These are phyloP conservation scores for Plectranthus barbatus DNA, from an alignment of 257 asterid genomes.

Conservation along the genomic window DNA sequence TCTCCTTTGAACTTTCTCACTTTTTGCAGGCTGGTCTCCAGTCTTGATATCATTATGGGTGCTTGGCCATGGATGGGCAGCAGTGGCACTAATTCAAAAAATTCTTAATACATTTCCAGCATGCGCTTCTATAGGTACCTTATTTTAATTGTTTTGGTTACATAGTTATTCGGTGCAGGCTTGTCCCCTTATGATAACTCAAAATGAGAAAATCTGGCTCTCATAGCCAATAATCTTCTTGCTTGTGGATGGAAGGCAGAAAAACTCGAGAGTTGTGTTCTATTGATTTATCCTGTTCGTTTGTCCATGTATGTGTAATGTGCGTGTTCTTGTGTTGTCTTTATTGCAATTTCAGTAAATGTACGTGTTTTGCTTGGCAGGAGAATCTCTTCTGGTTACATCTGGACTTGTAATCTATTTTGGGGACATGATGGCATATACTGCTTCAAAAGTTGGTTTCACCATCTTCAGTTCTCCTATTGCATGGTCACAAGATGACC, in stretches of 20 bases:
- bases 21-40: conserved; percentile 49
- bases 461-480: conserved; percentile 20
- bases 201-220: neutral
- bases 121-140: conserved; percentile 87
- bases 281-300: neutral
- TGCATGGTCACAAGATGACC: neutral
- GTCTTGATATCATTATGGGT: conserved; percentile 48
- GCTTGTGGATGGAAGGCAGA: neutral
- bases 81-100: conserved; percentile 52
- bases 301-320: neutral
- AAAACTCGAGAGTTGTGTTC: neutral
- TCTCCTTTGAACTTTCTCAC: conserved; percentile 4
- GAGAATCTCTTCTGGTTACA: conserved; percentile 86
- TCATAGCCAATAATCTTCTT: neutral
- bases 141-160: conserved; percentile 13
- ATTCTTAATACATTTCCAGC: conserved; percentile 74
- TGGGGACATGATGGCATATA: conserved; percentile 71
- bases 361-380: conserved; percentile 42
- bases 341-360: conserved; percentile 13
- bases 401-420: conserved; percentile 77
- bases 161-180: conserved; percentile 1
- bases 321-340: neutral
- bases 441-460: conserved; percentile 59
- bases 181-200: neutral
- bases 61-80: conserved; percentile 61